Base-by-base conservation (phyloP, 2,329 filamentous ascomycete genomes). In the Epichloe typhina region DNA sequence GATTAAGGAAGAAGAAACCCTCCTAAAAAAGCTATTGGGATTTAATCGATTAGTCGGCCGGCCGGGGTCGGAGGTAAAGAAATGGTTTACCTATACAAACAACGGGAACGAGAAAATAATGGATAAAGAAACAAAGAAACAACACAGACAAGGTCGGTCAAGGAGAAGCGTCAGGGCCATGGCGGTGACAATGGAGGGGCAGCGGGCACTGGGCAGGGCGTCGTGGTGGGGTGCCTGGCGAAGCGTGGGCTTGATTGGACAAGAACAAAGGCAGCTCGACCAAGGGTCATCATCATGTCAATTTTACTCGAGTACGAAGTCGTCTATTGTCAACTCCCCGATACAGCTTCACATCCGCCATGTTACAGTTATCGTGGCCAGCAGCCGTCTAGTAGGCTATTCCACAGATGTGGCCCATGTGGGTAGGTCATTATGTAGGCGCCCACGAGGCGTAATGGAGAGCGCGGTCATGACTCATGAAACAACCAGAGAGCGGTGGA, bases 151-250 rank as follows among this genome's bases (percentile, higher is more conserved):
- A 50, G 49, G 49, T 53, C 43, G 51, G 51, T 54, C 47, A 54
- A 47, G 46, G 37, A 46, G 39, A 49, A 39, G 13, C 42, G 39
- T 21, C 33, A 47, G 49, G 55, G 55, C 31, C 31, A 58, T 61
- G 59, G 58, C 61, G 62, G 62, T 64, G 61, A 64, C 59, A 59
- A 62, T 64, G 58, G 62, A 65, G 62, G 62, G 62, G 62, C 60
- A 53, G 39, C 35, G 37, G 48, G 44, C 21, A 33, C 17, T 19
- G 17, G 2, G 17, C 17, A 3, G 52, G 46, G 26, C 8, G 8
- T 9, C 40, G 50, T 48, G 49, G 50, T 45, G 33, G 47, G 50
- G 46, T 40, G 39, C 23, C 5, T 48, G 37, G 46, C 33, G 40
- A 23, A 43, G 45, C 21, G 33, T 31, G 41, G n/a, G 45, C 26